Base-by-base conservation (phyloP, 768 basidiomycete species). In the Tulasnella sp. region DNA sequence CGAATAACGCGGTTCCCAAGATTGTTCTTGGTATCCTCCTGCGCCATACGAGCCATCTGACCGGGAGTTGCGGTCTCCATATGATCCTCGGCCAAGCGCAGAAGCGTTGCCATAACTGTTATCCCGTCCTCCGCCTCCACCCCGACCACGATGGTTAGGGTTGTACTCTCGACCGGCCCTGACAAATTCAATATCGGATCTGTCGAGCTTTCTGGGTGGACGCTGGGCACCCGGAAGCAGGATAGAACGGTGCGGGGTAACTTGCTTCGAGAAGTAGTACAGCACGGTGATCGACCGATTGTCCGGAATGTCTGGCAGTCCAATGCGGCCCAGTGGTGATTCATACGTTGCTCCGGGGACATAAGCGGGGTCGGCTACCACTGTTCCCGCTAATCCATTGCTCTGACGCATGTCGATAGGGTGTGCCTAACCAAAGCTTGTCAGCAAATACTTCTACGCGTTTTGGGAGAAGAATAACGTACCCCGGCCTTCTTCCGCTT, bases 281-380 rank as follows among this genome's bases (percentile, higher is more conserved):
- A 92, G 85, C 2, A 92, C 95, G 0, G 96, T 97, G 18, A 99
- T 87, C 14, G 97, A 94, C 34, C 91, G 89, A 85, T 99, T 96
- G 84, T 93, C 92, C 82, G 89, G 89, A 82, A 99, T 92, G 85
- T 99, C 96, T 3, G 90, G 89, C 74, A 94, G 86, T 75, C 88
- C 88, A 56, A 90, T 85, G 31, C 86, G 85, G 6, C 88, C 82
- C 46, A 99, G 85, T 12, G 94, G 95, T 42, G 90, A 90, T 82
- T 92, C 91, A 84, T 94, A 97, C 0, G 95, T 97, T 8, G 96
- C 94, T 75, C 95, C 95, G 3, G 98, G 98, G 18, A 99, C 89
- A 83, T 93, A 97, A 78, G 92, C 91, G 24, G 95, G 93, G 85
- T 97, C 95, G 21, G 94, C 92, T 27, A 95, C 86, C 44, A 95